Percentiles rank a stretch among this genome's conserved stretches.
phyloP scores from a whole-genome alignment of 495 filamentous ascomycete genomes.

The Ramalina intermedia region DNA sequence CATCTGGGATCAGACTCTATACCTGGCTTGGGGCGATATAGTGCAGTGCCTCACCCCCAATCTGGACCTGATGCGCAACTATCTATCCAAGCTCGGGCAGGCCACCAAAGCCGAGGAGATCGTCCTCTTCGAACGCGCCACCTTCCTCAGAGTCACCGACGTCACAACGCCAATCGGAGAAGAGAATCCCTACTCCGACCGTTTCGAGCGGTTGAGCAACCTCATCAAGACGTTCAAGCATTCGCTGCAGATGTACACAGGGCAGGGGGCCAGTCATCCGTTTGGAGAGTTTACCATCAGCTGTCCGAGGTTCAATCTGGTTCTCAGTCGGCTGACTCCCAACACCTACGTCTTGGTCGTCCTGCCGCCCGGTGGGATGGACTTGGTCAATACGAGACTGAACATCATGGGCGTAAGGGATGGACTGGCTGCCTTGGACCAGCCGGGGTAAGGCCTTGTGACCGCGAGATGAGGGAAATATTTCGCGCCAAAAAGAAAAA shows the following conservation, averaged over 20 bases:
- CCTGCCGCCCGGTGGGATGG: slow-evolving; percentile 72
- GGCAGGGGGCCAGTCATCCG: slow-evolving; percentile 36
- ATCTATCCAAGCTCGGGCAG: slow-evolving; percentile 61
- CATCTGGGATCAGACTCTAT: slow-evolving; percentile 98
- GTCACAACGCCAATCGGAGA: slow-evolving; percentile 60
- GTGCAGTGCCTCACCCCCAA: slow-evolving; percentile 95
- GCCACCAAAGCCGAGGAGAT: slow-evolving; percentile 86
- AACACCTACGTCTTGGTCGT: slow-evolving; percentile 93
- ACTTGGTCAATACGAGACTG: slow-evolving; percentile 75
- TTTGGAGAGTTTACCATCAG: slow-evolving; percentile 55
- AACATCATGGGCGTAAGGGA: slow-evolving; percentile 76
- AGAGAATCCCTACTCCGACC: slow-evolving; percentile 75
- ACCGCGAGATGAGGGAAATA: no score
- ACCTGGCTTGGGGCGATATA: slow-evolving; percentile 94
- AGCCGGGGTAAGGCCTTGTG: not conserved
- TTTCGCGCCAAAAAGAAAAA: no score
- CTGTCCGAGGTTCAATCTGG: slow-evolving; percentile 70
- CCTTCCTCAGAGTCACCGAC: slow-evolving; percentile 82
- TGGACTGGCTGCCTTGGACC: slow-evolving; percentile 42
- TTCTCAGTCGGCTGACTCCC: slow-evolving; percentile 81
- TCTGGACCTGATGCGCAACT: slow-evolving; percentile 70
- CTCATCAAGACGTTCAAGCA: slow-evolving; percentile 98
- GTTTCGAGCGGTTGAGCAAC: slow-evolving; percentile 86
- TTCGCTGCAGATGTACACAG: slow-evolving; percentile 42
- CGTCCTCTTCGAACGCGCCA: slow-evolving; percentile 88